These are phyloP conservation scores for Boletus sensibilis DNA, from an alignment of 768 basidiomycete species.

Conservation along the genomic window DNA sequence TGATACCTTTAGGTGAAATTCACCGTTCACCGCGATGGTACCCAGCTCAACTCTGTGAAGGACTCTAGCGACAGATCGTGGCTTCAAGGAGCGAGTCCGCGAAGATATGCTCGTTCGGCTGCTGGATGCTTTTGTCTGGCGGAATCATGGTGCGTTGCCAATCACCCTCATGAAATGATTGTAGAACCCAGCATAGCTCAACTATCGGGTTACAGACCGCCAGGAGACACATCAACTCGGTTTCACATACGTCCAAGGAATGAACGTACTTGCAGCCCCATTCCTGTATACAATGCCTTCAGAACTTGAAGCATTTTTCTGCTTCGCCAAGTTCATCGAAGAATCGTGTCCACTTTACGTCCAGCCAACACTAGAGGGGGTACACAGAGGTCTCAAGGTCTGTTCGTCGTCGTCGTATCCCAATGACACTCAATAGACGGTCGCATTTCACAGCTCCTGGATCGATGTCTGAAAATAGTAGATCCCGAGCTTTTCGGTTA, in stretches of 20 bases:
- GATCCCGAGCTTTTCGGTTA: conserved; percentile 83
- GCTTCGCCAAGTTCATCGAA: conserved; percentile 96
- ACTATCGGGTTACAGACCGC: conserved; percentile 47
- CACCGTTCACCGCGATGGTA: background rate
- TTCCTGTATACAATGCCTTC: conserved; percentile 98
- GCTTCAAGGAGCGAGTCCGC: conserved; percentile 95
- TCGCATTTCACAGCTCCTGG: conserved; percentile 64
- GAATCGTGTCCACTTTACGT: conserved; percentile 95
- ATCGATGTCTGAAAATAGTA: conserved; percentile 87
- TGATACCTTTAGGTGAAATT: conserved; percentile 86
- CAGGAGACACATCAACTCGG: conserved; percentile 77
- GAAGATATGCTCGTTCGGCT: conserved; percentile 96
- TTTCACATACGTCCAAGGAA: conserved; percentile 97
- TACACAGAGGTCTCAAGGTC: conserved; percentile 92
- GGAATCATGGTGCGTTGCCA: conserved; percentile 67
- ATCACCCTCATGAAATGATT: background rate
- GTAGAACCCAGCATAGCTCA: background rate
- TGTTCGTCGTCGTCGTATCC: conserved; percentile 18
- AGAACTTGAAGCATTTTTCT: conserved; percentile 97
- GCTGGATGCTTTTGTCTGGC: conserved; percentile 98
- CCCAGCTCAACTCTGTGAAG: conserved; percentile 28
- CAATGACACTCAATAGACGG: background rate
- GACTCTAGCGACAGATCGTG: conserved; percentile 92
- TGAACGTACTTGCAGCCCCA: conserved; percentile 98
- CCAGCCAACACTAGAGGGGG: conserved; percentile 92